A percentile compares a stretch with the other conserved stretches of the same genome.
Evolutionary conservation across 129 eudicot genomes (phyloP).

Genomic region (Deinandra increscens): DNA sequence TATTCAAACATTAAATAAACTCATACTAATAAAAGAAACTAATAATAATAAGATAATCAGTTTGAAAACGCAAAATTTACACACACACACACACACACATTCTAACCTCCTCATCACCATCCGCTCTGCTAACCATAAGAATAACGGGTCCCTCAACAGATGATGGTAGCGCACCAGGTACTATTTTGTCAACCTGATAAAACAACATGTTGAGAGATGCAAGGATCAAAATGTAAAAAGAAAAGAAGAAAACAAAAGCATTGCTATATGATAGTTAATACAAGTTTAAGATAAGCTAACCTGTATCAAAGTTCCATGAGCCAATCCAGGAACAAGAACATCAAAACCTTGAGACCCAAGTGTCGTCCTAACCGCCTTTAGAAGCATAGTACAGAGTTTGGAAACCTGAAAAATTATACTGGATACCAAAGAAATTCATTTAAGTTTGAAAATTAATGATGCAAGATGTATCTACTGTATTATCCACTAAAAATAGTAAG

Average conservation of each 20-base stretch:
- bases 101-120: conserved; percentile 95
- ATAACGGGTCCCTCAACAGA: conserved; percentile 69
- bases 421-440: conserved; percentile 28
- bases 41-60: background rate
- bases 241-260: background rate
- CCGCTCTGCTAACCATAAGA: conserved; percentile 89
- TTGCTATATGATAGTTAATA: background rate
- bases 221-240: conserved; percentile 4
- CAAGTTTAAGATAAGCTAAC: conserved; percentile 29
- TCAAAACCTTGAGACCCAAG: conserved; percentile 94
- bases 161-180: conserved; percentile 74
- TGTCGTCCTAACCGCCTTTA: conserved; percentile 67
- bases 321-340: conserved; percentile 89
- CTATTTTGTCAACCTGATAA: conserved; percentile 74
- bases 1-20: background rate
- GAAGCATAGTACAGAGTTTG: conserved; percentile 84
- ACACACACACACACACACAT: background rate
- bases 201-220: background rate
- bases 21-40: background rate
- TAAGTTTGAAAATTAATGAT: conserved; percentile 22
- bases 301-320: conserved; percentile 82
- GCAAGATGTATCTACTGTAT: conserved; percentile 25
- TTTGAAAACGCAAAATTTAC: background rate
- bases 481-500: background rate
- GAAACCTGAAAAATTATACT: conserved; percentile 82